phyloP scores from a whole-genome alignment of 2,329 filamentous ascomycete species.

The Pseudogymnoascus sp. region DNA sequence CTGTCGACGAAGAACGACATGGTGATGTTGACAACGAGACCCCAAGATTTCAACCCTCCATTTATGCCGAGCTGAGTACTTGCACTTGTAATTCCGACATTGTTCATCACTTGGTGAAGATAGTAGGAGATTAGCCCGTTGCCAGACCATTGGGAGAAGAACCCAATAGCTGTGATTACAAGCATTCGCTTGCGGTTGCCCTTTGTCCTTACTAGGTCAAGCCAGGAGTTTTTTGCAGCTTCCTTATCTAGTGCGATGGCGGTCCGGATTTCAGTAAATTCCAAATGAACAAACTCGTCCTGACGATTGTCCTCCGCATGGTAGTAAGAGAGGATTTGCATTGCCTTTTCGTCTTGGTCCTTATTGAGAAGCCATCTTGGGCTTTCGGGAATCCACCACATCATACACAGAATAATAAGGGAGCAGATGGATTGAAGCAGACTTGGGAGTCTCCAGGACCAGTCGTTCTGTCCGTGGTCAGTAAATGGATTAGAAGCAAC shows the following conservation, averaged over 20 bases:
- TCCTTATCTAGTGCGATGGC: conserved; percentile 35
- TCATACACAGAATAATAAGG: conserved; percentile 15
- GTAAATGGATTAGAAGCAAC: conserved; percentile 32
- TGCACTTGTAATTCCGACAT: conserved; percentile 18
- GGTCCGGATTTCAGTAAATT: conserved; percentile 36
- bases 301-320: conserved; percentile 30
- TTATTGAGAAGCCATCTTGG: conserved; percentile 30
- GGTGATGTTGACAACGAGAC: conserved; percentile 22
- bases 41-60: conserved; percentile 25
- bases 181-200: conserved; percentile 45
- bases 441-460: conserved; percentile 13
- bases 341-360: conserved; percentile 29
- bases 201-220: conserved; percentile 37
- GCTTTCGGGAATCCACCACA: conserved; percentile 29
- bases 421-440: conserved; percentile 12
- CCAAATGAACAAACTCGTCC: conserved; percentile 31
- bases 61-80: conserved; percentile 22
- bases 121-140: conserved; percentile 38
- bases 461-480: conserved; percentile 33
- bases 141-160: conserved; percentile 48
- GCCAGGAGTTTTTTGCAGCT: conserved; percentile 35
- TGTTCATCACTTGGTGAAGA: conserved; percentile 17
- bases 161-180: conserved; percentile 40
- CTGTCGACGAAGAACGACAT: conserved; percentile 27
- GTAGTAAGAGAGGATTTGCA: conserved; percentile 27